Base-by-base conservation (phyloP, 495 filamentous ascomycete genomes). In the Daldinia childiae region DNA sequence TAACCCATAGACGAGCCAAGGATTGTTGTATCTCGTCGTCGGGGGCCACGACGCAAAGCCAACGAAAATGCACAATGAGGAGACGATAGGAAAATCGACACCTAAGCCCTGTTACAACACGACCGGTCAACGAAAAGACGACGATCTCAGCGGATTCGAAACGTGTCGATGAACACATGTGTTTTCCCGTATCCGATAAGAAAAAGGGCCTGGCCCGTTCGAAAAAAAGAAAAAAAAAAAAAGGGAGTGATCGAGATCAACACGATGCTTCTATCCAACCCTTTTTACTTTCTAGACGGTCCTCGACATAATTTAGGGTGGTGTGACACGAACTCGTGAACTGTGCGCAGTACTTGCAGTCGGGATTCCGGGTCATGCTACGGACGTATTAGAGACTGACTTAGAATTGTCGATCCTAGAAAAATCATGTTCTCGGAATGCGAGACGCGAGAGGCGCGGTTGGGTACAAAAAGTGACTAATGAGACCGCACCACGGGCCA, bases 11-110 rank as follows among this genome's bases (percentile, higher is more conserved):
- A 29, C 19, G 43, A 57, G 71, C 66, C 66, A 69, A 69, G 66
- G 27, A 54, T 65, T 43, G 17, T 19, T 34, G 39, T 34, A 52
- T 66, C 38, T 62, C 43, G 51, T 65, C 58, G 51, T 73, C 66
- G 66, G 71, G 32, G 17, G 43, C 62, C 71, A 73, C 71, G 62
- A 73, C 62, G 26, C 65, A 41, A 73, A 54, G 57, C 56, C 70
- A 66, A 73, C 71, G 71, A 73, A 69, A 69, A 73, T 58, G 52
- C 66, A 69, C 66, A 66, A 68, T 66, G 59, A 69, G 54, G 32
- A 15, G 58, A 30, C 29, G 32, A 48, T 66, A 69, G 54, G 36
- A 34, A 34, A 21, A 63, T 69, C 62, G 38, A 69, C 39, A 43
- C 34, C 30, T 30, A 14, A 32, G 30, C 21, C 14, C 29, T 50